These are phyloP conservation scores for Nowakowskiella sp. DNA, from an alignment of 192 early-diverging fungal species.

Conservation along the genomic window DNA sequence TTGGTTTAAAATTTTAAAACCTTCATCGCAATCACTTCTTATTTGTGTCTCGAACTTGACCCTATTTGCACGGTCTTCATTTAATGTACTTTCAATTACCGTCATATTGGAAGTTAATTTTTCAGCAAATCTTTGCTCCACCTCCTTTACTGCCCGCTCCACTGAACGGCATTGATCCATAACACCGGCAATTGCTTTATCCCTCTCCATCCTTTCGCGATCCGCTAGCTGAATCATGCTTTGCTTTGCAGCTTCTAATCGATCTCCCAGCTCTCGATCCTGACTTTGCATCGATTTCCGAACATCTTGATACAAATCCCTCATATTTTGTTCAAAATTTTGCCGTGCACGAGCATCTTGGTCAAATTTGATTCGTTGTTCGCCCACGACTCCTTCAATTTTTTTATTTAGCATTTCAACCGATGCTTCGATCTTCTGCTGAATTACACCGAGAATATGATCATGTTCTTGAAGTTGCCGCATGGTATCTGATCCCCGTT, in stretches of 20 bases:
- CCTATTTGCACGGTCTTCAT: conserved; percentile 10
- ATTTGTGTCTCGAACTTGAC: conserved; percentile 21
- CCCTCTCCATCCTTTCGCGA: conserved; percentile 23
- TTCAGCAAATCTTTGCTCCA: conserved; percentile 2
- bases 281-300: conserved; percentile 13
- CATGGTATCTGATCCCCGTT: conserved; percentile 22
- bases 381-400: conserved; percentile 18
- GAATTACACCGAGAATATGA: conserved; percentile 15
- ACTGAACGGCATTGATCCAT: conserved; percentile 15
- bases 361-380: conserved; percentile 23
- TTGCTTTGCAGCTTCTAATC: conserved; percentile 19
- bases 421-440: conserved; percentile 12
- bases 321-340: conserved; percentile 22
- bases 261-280: conserved; percentile 19
- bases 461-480: conserved; percentile 33
- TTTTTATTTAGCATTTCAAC: conserved; percentile 10
- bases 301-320: conserved; percentile 23
- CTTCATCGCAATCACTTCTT: conserved; percentile 19
- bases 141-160: conserved; percentile 17
- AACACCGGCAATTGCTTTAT: conserved; percentile 1
- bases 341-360: conserved; percentile 19
- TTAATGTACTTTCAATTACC: conserved; percentile 6
- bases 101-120: conserved; percentile 15
- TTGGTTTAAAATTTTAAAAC: conserved; percentile 18
- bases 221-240: conserved; percentile 14